Conservation (phyloP, 2,329 filamentous ascomycete species). For the Hymenoscyphus occultus region DNA sequence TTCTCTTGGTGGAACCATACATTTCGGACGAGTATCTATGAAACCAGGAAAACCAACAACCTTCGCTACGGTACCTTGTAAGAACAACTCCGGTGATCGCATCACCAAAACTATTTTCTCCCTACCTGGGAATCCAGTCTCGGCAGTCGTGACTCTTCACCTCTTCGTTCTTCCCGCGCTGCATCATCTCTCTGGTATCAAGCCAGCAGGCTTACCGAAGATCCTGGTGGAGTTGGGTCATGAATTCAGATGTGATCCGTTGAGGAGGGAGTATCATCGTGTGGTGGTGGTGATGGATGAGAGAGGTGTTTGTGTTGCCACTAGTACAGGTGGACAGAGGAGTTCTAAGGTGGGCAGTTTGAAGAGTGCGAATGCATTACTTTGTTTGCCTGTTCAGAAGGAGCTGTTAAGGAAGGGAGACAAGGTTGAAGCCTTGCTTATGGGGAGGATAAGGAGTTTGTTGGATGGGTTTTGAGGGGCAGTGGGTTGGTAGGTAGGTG, state of each 20-base stretch:
- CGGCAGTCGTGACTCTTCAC: constrained; percentile 87
- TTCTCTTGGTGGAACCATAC: constrained; percentile 83
- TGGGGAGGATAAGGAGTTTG: constrained; percentile 49
- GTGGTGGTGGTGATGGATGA: constrained; percentile 63
- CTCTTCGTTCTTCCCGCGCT: constrained; percentile 88
- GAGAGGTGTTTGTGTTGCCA: constrained; percentile 69
- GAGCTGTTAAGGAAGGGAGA: constrained; percentile 66
- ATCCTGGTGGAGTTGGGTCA: constrained; percentile 71
- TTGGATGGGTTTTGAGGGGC: constrained; percentile 15
- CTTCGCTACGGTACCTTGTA: constrained; percentile 80
- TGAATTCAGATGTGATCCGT: constrained; percentile 70
- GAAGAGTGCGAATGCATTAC: constrained; percentile 80
- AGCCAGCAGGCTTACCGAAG: constrained; percentile 65
- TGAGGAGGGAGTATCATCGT: constrained; percentile 86
- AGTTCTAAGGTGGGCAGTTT: constrained; percentile 89
- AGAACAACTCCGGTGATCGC: constrained; percentile 56
- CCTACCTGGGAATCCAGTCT: constrained; percentile 90
- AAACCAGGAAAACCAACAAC: constrained; percentile 98
- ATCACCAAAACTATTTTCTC: constrained; percentile 76
- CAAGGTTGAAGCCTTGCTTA: constrained; percentile 74
- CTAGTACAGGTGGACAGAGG: constrained; percentile 84
- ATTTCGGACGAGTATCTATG: constrained; percentile 95
- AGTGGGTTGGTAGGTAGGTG: neutral
- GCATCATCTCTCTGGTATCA: constrained; percentile 70
- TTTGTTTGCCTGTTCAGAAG: constrained; percentile 68